Conservation (phyloP, 108 stramenopile genomes). For the Epipyxis sp. region DNA sequence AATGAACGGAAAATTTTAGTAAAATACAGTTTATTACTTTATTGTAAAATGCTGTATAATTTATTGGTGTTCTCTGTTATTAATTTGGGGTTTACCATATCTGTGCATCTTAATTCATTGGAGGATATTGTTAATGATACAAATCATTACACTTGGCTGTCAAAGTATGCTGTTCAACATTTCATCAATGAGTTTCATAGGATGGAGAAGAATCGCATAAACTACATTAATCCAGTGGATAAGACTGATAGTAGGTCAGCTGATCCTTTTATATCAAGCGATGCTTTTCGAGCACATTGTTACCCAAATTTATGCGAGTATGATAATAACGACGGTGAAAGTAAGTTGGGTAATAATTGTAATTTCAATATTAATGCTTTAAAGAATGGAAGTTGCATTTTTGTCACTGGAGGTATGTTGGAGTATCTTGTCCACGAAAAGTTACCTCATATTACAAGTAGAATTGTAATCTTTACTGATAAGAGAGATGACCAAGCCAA, state of each 20-base stretch:
- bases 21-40: no score
- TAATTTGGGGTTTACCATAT: no score
- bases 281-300: neutral
- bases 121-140: neutral
- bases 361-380: neutral
- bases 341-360: neutral
- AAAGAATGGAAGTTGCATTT: neutral
- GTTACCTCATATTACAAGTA: neutral
- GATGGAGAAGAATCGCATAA: neutral
- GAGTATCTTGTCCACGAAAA: neutral
- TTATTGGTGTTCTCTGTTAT: no score
- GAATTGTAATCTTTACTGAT: neutral
- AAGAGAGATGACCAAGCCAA: neutral
- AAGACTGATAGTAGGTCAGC: neutral
- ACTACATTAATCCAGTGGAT: neutral
- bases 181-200: neutral
- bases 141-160: neutral
- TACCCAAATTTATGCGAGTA: neutral
- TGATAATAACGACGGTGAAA: no score
- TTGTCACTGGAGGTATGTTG: neutral
- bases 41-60: no score
- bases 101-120: neutral
- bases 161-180: neutral
- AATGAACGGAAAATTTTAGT: no score
- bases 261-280: neutral